Base-by-base conservation (phyloP, 2,329 filamentous ascomycete species). In the Colletotrichum sansevieriae region DNA sequence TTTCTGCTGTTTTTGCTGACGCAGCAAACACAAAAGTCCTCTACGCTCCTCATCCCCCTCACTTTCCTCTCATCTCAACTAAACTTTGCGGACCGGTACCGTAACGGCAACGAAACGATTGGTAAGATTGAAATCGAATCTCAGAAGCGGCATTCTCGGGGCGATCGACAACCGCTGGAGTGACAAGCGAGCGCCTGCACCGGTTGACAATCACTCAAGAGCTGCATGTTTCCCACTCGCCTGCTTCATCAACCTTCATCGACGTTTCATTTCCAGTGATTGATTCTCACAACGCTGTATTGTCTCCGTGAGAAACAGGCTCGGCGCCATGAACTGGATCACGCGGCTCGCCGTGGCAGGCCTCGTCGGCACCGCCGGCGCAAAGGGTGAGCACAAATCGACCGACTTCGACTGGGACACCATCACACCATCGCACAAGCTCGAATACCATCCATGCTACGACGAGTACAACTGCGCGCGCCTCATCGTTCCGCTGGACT, bases 401-500 rank as follows among this genome's bases (percentile, higher is more conserved):
- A 12, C 35, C 22, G 54, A 57, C 52, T 82, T 83, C 69, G 70
- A 81, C 68, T 83, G 82, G 82, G 33, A 70, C 1, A 49, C 69
- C 29, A 72, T 84, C 63, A 74, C 67, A 5, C 79, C 83, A 2
- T 77, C 76, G 4, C 54, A 70, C 11, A 72, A 78, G 39, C 74
- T 85, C 29, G 70, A 75, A 3, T 84, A 80, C 67, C 77, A 80
- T 41, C 71, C 73, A 4, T 85, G 83, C 75, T 83, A 82, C 74
- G 71, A 72, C 7, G 73, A 63, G 1, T 76, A 76, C 64, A 74
- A 77, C 43, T 85, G 83, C 68, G 81, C 83, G 2, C 78, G 80
- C 7, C 80, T 85, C 20, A 51, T 74, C 1, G 78, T 84, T 5
- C 82, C 83, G 0, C 77, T 84, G 35, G 78, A 85, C 74, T 85